A percentile compares a stretch with the other conserved stretches of the same genome.
phyloP scores from a whole-genome alignment of 2,329 filamentous ascomycete species.

The Pseudogymnoascus sp. region DNA sequence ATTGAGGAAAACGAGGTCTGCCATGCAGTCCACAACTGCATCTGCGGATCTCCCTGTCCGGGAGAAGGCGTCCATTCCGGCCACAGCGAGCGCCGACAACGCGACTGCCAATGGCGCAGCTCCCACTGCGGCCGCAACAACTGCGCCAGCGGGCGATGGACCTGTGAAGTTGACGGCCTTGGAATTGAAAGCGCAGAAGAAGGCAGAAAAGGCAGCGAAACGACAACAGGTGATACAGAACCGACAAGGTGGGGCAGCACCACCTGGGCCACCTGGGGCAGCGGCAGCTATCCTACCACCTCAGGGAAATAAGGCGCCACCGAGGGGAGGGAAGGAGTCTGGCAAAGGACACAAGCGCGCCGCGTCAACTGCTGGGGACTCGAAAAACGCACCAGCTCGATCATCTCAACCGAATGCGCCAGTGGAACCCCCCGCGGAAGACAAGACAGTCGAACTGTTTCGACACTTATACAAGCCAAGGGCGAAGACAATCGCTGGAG shows the following conservation, averaged over 20 bases:
- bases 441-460: slow-evolving; percentile 67
- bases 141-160: slow-evolving; percentile 17
- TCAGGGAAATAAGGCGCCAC: slow-evolving; percentile 24
- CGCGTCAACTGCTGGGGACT: slow-evolving; percentile 23
- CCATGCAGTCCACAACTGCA: slow-evolving; percentile 3
- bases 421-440: slow-evolving; percentile 38
- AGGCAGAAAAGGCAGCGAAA: slow-evolving; percentile 84
- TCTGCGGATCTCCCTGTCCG: neutral
- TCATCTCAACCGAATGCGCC: slow-evolving; percentile 21
- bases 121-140: neutral
- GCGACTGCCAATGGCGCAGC: neutral
- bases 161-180: slow-evolving; percentile 57
- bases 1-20: neutral
- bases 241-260: slow-evolving; percentile 31
- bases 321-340: slow-evolving; percentile 31
- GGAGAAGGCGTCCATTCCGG: neutral
- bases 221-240: slow-evolving; percentile 62
- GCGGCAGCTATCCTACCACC: slow-evolving; percentile 10
- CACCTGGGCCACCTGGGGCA: slow-evolving; percentile 19
- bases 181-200: slow-evolving; percentile 78
- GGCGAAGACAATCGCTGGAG: slow-evolving; percentile 52
- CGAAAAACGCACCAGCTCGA: slow-evolving; percentile 20
- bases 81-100: neutral
- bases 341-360: slow-evolving; percentile 24
- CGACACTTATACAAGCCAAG: slow-evolving; percentile 73